Base-by-base conservation (phyloP, 176 grass and related monocot species). In the Triticum urartu region DNA sequence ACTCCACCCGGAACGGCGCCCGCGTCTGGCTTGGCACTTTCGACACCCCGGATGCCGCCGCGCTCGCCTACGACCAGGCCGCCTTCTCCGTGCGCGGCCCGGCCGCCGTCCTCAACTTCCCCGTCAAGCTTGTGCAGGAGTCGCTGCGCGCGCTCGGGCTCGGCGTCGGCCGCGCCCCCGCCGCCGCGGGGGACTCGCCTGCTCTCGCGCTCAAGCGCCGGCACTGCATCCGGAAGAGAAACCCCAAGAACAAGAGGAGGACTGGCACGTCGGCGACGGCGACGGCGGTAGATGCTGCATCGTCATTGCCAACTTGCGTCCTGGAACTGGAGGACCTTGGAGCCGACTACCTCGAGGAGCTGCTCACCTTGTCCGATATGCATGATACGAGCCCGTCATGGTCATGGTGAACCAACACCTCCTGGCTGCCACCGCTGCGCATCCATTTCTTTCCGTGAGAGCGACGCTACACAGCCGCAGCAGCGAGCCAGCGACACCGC, bases 1-100 rank as follows among this genome's bases (percentile, higher is more conserved):
- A 93, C 82, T 77, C 83, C 28, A 77, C 72, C 12, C 72, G 83
- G 28, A 77, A 77, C 28, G 83, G 83, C 60, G 84, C 80, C 5
- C 90, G 93, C 21, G 93, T 95, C 22, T 95, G 93, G 93, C 88
- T 95, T 20, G 93, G 93, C 25, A 95, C 93, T 17, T 95, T 95
- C 64, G 39, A 75, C 64, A 92, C 83, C 11, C 86, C 90, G 6
- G 90, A 95, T 28, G 90, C 64, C 4, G 93, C 93, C 11, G 93
- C 93, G 61, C 88, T 89, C 4, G 90, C 90, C 83, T 95, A 95
- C 68, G 93, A 95, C 45, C 88, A 87, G 35, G 93, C 90, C 5
- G 93, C 93, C 65, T 71, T 70, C 80, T 47, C 80, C 32, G 21
- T 58, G 66, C 65, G 66, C 21, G 80, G 80, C 7, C 65, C 32